A percentile compares a stretch with the other conserved stretches of the same genome.
Conservation (phyloP, 805 yeast species). For the Hanseniaspora valbyensis region DNA sequence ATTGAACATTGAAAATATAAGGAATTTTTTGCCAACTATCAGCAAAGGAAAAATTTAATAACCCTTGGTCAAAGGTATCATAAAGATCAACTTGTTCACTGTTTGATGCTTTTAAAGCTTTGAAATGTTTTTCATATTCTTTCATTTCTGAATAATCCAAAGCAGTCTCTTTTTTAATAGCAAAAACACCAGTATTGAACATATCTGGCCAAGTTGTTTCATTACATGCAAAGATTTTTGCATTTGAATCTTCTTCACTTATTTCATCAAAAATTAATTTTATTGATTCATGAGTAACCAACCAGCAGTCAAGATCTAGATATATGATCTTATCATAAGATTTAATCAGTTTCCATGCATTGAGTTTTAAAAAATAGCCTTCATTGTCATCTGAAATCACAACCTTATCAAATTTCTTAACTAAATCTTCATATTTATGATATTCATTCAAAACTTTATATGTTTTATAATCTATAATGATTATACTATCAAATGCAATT, state of each 20-base stretch:
- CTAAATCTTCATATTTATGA: not conserved
- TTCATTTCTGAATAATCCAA: not conserved
- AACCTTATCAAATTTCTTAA: not conserved
- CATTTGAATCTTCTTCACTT: constrained; percentile 7
- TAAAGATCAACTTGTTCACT: constrained; percentile 32
- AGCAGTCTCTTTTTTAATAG: constrained; percentile 28
- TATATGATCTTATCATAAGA: constrained; percentile 41
- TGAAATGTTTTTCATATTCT: not conserved
- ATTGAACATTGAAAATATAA: constrained; percentile 74
- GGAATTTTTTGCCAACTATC: constrained; percentile 60
- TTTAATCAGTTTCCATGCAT: constrained; percentile 35
- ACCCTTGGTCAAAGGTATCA: constrained; percentile 91
- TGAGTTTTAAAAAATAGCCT: constrained; percentile 1
- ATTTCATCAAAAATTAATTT: not conserved
- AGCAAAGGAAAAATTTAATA: constrained; percentile 43
- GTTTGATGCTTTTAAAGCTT: not conserved
- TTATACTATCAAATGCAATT: not conserved
- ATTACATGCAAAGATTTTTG: constrained; percentile 44
- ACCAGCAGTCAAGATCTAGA: constrained; percentile 53
- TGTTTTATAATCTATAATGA: constrained; percentile 5
- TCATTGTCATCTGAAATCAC: not conserved
- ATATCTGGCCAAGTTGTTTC: constrained; percentile 91
- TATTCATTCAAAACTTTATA: not conserved
- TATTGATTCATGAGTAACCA: constrained; percentile 29
- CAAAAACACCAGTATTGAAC: constrained; percentile 70